Evolutionary conservation across 805 yeast species (phyloP), one percentile per base, ranked within the genome.

Genomic region (Barnettozyma wickerhamii): DNA sequence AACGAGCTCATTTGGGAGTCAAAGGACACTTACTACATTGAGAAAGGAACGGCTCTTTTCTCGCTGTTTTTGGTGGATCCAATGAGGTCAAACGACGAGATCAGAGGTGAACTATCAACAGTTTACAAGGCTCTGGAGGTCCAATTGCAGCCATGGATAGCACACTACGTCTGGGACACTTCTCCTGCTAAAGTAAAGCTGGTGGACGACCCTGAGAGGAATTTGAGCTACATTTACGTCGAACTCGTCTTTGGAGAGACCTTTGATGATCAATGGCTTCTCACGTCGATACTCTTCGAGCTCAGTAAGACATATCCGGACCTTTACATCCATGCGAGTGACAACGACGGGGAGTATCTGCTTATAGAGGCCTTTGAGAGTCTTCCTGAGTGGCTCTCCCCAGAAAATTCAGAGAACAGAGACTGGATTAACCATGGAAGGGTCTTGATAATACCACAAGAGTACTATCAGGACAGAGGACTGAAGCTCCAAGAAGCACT

Each of bases 291-390:
- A 1, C 50, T 79, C 6, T 60, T 57, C 43, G 55, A 64, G 4
- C 61, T 74, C 38, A 61, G 72, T 5, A 47, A 26, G 19, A 47
- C 59, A 2, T 46, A 48, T 40, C 60, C 48, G 37, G 70, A 67
- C 41, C 38, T 75, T 3, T 74, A 62, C 50, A 64, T 76, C 5
- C 74, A 69, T 30, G 45, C 65, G 2, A 62, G 65, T 43, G 86
- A 79, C 50, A 66, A 70, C 2, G 82, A 75, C 34, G 77, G 80
- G 7, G 87, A 81, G 43, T 71, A 74, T 34, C 37, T 79, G 9
- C 52, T 81, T 33, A 66, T 74, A 7, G 81, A 76, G 45, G 67
- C 72, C 1, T 63, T 71, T 28, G 72, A 76, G 4, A 41, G 47
- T 2, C 43, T 77, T 2, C 79, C 80, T 0, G 60, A 61, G 5